Conservation (phyloP, 345 rosid genomes). For the Aquilaria yunnanensis region DNA sequence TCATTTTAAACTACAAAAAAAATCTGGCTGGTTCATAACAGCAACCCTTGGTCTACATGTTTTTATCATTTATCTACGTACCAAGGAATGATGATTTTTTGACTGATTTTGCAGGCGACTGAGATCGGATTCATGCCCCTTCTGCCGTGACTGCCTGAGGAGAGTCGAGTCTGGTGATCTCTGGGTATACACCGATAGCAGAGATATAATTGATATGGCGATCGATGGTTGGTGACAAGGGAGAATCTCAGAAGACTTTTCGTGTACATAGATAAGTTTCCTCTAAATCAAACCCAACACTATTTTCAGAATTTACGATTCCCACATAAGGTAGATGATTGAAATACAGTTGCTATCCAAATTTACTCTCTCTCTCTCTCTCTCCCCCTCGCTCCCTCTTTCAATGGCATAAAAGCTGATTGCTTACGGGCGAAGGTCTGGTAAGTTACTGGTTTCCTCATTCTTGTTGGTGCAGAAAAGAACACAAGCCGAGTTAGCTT, state of each 20-base stretch:
- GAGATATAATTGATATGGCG: constrained; percentile 42
- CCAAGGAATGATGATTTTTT: too few species aligned
- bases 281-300: constrained; percentile 42
- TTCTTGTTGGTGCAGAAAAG: constrained; percentile 4
- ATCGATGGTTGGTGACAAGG: constrained; percentile 25
- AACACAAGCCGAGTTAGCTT: constrained; percentile 17
- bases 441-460: constrained; percentile 14
- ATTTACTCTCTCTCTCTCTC: not conserved
- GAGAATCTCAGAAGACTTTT: constrained; percentile 57
- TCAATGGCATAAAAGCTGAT: constrained; percentile 18
- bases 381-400: not conserved
- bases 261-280: constrained; percentile 55
- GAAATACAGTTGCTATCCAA: too few species aligned
- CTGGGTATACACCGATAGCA: constrained; percentile 49
- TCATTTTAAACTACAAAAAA: too few species aligned
- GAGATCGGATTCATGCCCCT: constrained; percentile 62
- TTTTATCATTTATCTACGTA: too few species aligned
- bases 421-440: constrained; percentile 5
- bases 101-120: constrained; percentile 33
- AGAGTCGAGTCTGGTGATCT: constrained; percentile 66
- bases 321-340: constrained; percentile 24
- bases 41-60: too few species aligned
- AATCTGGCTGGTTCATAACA: too few species aligned
- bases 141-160: constrained; percentile 59
- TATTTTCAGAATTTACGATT: constrained; percentile 38